These are phyloP conservation scores for Suillus plorans DNA, from an alignment of 768 basidiomycete genomes.

Conservation along the genomic window DNA sequence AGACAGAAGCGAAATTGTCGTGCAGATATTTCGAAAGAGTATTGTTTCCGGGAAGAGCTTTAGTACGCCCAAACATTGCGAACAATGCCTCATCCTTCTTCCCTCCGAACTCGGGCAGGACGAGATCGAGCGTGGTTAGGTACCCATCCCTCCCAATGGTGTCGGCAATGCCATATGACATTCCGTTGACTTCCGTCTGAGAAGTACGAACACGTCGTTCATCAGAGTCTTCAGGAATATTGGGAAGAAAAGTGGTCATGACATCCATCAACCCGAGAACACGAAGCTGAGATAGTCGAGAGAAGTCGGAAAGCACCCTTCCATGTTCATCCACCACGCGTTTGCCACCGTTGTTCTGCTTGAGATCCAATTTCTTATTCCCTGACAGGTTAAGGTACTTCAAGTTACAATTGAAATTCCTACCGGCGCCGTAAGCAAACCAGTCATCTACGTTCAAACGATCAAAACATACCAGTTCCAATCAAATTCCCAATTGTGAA, in stretches of 20 bases:
- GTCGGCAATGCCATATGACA: constrained; percentile 97
- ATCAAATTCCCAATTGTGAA: constrained; percentile 97
- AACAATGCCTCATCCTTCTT: constrained; percentile 83
- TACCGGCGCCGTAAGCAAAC: constrained; percentile 28
- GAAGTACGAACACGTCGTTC: constrained; percentile 93
- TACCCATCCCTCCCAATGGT: constrained; percentile 78
- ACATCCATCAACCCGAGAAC: constrained; percentile 99
- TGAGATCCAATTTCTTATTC: constrained; percentile 95
- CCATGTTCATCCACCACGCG: constrained; percentile 28
- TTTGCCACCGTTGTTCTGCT: constrained; percentile 53
- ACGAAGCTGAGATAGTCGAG: constrained; percentile 77
- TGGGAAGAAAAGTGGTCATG: constrained; percentile 57
- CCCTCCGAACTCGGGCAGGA: constrained; percentile 80
- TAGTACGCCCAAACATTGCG: constrained; percentile 89
- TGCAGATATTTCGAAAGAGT: constrained; percentile 80
- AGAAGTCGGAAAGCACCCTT: constrained; percentile 75
- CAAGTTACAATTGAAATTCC: constrained; percentile 96
- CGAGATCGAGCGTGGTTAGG: constrained; percentile 89
- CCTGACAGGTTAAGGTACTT: constrained; percentile 96
- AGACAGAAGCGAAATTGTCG: constrained; percentile 70
- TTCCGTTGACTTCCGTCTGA: constrained; percentile 79
- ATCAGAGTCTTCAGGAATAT: constrained; percentile 81
- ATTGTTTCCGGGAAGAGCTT: constrained; percentile 57
- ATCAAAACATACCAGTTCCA: constrained; percentile 85
- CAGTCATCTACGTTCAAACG: not conserved